These are phyloP conservation scores for Thecaphora thlaspeos DNA, from an alignment of 1,284 basidiomycete species.

Conservation along the genomic window DNA sequence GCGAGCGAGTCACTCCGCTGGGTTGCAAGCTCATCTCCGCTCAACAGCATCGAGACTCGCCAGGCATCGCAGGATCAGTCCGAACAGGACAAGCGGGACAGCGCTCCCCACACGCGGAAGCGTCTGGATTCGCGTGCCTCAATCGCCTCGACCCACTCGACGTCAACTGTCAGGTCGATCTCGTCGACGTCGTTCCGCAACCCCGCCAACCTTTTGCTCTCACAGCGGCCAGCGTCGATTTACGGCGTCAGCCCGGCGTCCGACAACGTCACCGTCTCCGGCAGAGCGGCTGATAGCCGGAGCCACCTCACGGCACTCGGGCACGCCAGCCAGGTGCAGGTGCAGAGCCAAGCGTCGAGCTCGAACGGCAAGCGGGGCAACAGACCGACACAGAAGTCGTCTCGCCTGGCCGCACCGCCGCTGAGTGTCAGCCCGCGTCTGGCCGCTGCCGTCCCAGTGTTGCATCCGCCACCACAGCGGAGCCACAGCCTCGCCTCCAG, in stretches of 20 bases:
- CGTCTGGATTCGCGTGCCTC: conserved; percentile 5
- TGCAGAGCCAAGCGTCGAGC: conserved; percentile 4
- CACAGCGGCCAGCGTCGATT: conserved; percentile 19
- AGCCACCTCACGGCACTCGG: conserved; percentile 26
- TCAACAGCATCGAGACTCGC: conserved; percentile 12
- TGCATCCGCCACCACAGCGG: neutral
- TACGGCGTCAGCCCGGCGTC: conserved; percentile 18
- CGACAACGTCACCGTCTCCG: conserved; percentile 18
- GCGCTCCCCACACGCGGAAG: conserved; percentile 1
- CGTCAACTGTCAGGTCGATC: conserved; percentile 16
- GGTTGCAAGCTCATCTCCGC: conserved; percentile 20
- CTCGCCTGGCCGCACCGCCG: neutral
- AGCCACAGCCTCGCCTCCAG: conserved; percentile 1
- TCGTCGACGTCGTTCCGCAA: conserved; percentile 26
- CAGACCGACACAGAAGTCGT: neutral
- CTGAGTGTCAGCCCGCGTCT: too few species aligned
- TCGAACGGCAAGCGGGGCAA: neutral
- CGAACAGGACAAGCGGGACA: neutral
- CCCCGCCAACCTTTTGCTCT: conserved; percentile 23
- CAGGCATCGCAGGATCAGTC: neutral
- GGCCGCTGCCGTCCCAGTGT: too few species aligned
- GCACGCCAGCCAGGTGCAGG: conserved; percentile 26
- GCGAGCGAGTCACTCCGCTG: conserved; percentile 23
- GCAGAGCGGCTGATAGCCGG: conserved; percentile 13
- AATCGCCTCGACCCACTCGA: conserved; percentile 2